These are phyloP conservation scores for Acacia concinna DNA, from an alignment of 331 rosid genomes.

Conservation along the genomic window DNA sequence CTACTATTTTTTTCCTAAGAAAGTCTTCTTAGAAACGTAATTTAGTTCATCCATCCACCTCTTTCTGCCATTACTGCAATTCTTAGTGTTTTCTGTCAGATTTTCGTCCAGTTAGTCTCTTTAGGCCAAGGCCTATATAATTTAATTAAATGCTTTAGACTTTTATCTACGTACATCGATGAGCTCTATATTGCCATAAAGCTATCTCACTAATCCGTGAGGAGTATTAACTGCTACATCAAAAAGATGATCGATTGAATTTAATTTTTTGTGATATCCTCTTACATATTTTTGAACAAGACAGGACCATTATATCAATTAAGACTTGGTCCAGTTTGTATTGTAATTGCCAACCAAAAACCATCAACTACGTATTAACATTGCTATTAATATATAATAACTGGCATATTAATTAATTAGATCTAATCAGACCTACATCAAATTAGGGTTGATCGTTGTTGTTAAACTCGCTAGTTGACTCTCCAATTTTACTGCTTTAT, in stretches of 20 bases:
- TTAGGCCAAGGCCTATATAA: not conserved
- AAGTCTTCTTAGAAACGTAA: not conserved
- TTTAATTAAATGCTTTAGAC: not conserved
- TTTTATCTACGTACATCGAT: not conserved
- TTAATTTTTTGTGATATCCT: not conserved
- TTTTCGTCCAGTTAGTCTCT: not conserved
- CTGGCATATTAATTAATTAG: not conserved
- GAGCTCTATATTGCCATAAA: not conserved
- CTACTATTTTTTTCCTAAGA: not conserved
- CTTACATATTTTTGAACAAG: not conserved
- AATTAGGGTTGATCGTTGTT: not conserved
- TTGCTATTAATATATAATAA: not conserved
- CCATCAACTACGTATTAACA: not conserved
- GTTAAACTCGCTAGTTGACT: no score
- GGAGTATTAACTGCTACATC: not conserved
- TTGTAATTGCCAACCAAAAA: not conserved
- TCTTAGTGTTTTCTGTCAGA: not conserved
- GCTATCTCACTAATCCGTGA: not conserved
- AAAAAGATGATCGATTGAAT: not conserved
- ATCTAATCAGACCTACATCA: not conserved
- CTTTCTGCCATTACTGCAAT: slow-evolving; percentile 2
- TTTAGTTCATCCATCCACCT: not conserved
- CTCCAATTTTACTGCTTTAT: no score
- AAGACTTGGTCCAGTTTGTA: not conserved
- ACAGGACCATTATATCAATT: not conserved